Conservation (phyloP, 306 rosid species). For the Rosa chinensis region DNA sequence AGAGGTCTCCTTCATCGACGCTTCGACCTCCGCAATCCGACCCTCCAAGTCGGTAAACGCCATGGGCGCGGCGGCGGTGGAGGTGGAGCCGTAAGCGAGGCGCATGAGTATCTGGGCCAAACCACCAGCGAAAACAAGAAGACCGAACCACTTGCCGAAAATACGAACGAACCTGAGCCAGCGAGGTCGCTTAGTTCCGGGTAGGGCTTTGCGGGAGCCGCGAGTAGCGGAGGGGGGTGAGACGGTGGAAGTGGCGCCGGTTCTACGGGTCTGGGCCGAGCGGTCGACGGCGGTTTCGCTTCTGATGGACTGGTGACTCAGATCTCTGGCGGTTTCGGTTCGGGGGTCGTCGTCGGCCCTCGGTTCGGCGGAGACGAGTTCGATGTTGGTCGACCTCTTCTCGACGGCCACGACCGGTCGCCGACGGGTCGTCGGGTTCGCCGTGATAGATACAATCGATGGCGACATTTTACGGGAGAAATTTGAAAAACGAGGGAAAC, state of each 20-base stretch:
- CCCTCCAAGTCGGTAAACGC: constrained; percentile 73
- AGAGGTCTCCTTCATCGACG: constrained; percentile 53
- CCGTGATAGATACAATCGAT: no score
- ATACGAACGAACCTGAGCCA: constrained; percentile 67
- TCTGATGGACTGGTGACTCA: constrained; percentile 70
- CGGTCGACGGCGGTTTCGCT: constrained; percentile 44
- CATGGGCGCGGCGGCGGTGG: constrained; percentile 35
- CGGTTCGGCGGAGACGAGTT: constrained; percentile 59
- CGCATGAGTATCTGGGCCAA: constrained; percentile 58
- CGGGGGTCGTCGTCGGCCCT: background rate
- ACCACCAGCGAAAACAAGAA: constrained; percentile 48
- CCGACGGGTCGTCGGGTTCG: no score
- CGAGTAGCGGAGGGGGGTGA: constrained; percentile 39
- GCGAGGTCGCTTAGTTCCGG: constrained; percentile 50
- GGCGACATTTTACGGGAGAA: no score
- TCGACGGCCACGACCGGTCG: no score
- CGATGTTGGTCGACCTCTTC: constrained; percentile 36
- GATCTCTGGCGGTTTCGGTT: constrained; percentile 36
- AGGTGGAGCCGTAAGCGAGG: constrained; percentile 24
- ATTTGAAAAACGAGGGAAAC: no score
- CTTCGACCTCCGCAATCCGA: constrained; percentile 67
- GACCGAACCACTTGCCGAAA: constrained; percentile 52
- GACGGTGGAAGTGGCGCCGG: constrained; percentile 39
- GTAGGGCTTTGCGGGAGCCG: constrained; percentile 35
- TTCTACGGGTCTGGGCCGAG: constrained; percentile 44